Evolutionary conservation across 169 alveolate genomes (phyloP).

Genomic region (Cryptosporidium tyzzeri): DNA sequence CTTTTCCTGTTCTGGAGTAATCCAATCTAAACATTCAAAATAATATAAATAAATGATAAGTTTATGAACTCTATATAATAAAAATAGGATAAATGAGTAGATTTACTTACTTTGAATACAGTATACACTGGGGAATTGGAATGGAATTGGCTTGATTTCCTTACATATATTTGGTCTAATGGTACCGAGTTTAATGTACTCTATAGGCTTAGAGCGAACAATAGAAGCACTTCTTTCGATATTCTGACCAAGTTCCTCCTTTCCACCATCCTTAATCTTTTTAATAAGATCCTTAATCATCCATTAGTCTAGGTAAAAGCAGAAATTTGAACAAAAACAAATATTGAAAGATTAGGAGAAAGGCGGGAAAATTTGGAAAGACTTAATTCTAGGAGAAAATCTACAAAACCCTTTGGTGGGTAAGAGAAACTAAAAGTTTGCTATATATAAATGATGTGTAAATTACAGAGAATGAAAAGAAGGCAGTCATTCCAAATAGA

Average conservation of each 20-base stretch:
- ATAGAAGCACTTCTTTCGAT: not conserved
- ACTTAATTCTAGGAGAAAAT: not conserved
- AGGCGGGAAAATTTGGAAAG: not conserved
- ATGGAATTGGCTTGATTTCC: not conserved
- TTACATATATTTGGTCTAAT: not conserved
- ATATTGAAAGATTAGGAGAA: not conserved
- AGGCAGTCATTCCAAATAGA: slow-evolving; percentile 64
- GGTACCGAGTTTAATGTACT: not conserved
- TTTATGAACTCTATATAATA: not conserved
- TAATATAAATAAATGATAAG: not conserved
- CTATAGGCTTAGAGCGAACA: not conserved
- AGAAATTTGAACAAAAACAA: too few relatives aligned
- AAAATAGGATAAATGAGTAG: not conserved
- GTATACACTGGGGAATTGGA: slow-evolving; percentile 16
- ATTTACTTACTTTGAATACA: slow-evolving; percentile 36
- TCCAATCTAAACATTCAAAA: slow-evolving; percentile 45
- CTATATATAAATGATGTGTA: slow-evolving; percentile 56
- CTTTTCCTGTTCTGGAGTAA: slow-evolving; percentile 43
- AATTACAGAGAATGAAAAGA: slow-evolving; percentile 66
- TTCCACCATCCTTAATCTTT: not conserved
- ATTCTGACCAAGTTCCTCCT: slow-evolving; percentile 10
- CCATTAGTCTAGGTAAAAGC: too few relatives aligned
- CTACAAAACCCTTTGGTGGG: slow-evolving; percentile 61
- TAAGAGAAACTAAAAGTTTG: slow-evolving; percentile 42
- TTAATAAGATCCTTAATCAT: slow-evolving; percentile 35